Conservation (phyloP, 352 stramenopile genomes). For the Albugo laibachii region DNA sequence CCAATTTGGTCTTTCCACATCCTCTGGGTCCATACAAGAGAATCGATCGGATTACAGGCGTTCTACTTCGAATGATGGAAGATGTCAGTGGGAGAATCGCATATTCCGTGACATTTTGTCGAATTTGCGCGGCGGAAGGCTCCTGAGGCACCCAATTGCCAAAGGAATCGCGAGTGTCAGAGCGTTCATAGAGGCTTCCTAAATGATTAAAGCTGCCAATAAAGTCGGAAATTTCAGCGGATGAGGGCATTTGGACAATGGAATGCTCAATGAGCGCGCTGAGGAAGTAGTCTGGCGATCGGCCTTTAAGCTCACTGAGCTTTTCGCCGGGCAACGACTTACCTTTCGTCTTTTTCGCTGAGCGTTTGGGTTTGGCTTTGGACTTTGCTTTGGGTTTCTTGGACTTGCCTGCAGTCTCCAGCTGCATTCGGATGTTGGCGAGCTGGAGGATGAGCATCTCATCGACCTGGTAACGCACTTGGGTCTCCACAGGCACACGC, state of each 20-base stretch:
- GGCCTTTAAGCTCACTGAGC: conserved; percentile 78
- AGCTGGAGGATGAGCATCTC: conserved; percentile 88
- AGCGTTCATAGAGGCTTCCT: conserved; percentile 47
- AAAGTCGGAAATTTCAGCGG: conserved; percentile 47
- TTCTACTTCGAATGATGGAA: conserved; percentile 40
- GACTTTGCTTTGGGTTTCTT: conserved; percentile 77
- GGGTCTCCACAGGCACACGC: conserved; percentile 62
- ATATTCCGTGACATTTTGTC: conserved; percentile 81
- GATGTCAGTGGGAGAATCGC: conserved; percentile 78
- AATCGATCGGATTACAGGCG: conserved; percentile 71
- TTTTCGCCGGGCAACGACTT: conserved; percentile 81
- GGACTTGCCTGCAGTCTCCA: conserved; percentile 39
- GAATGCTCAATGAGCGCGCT: conserved; percentile 75
- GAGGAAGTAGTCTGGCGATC: conserved; percentile 80
- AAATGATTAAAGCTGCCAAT: conserved; percentile 86
- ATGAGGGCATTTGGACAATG: conserved; percentile 46
- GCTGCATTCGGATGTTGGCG: conserved; percentile 85
- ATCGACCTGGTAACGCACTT: conserved; percentile 82
- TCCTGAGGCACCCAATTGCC: conserved; percentile 83
- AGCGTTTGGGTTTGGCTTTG: conserved; percentile 31
- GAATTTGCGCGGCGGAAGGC: conserved; percentile 79
- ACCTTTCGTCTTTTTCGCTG: conserved; percentile 40
- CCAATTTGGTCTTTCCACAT: conserved; percentile 85
- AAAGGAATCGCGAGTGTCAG: conserved; percentile 30
- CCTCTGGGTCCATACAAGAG: conserved; percentile 87